Base-by-base conservation (phyloP, 208 protist species). In the Acanthamoeba royreba region DNA sequence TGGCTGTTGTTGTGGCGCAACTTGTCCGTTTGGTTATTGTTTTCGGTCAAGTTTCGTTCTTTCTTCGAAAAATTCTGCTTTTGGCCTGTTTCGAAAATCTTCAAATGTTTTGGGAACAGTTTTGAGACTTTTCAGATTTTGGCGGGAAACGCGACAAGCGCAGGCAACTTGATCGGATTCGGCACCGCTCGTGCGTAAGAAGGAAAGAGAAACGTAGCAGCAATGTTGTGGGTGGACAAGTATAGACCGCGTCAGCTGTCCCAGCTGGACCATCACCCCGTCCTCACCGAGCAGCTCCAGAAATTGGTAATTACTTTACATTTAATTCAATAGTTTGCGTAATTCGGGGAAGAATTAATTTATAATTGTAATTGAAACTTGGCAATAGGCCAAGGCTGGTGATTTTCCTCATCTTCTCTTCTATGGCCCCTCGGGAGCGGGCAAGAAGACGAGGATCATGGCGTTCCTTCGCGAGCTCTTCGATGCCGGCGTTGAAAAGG, bases 191-290 rank as follows among this genome's bases (percentile, higher is more conserved):
- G n/a, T n/a, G n/a, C n/a, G n/a, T n/a, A 77, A 35, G 49, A 58
- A 58, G 63, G 43, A 77, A 72, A 0, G 63, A 35, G 63, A 77
- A 77, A 77, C 61, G 74, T 40, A 40, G n/a, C 38, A 4, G 1
- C 43, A 40, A 99, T 99, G 98, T 94, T 99, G 83, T 99, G 99
- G 99, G 98, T 99, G 25, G 99, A 99, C 96, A 99, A 99, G 95
- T 98, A 99, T 96, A 97, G 99, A n/a, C 99, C 99, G 28, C 98
- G 97, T 42, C 97, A 96, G n/a, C 96, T 99, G 2, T 97, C 98
- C 17, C 95, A 99, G 58, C 96, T 99, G 38, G 97, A 99, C 89
- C 98, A 99, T 49, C 98, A 99, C 95, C 94, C 96, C 3, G 96
- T 99, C 43, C 90, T 99, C 7, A 98, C 97, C 1, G 81, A 95